Evolutionary conservation across 2,329 filamentous ascomycete species (phyloP), one percentile per base, ranked within the genome.

Genomic region (Juglanconis sp.): DNA sequence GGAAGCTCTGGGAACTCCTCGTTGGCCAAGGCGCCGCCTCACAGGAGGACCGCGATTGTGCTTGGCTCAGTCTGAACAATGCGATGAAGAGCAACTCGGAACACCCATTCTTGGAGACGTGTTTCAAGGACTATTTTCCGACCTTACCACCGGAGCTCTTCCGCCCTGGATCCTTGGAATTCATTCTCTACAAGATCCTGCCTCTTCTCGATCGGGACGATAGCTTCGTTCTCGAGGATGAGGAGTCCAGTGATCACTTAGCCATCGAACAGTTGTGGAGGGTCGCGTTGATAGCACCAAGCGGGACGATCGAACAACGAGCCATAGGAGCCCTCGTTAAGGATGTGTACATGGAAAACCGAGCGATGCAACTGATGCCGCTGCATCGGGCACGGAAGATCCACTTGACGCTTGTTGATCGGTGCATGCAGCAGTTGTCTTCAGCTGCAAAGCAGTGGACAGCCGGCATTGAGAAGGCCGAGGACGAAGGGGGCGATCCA

Each of bases 191-290:
- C 40, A 76, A 76, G 10, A 72, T 87, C 13, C 61, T 80, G 35
- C 76, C 77, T 5, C 74, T 81, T 44, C 73, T 85, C 5, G 77
- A 79, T 38, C 76, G 80, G 38, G 65, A 69, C 5, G 69, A 71
- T 31, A 77, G 77, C 30, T 76, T 81, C 53, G 69, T 79, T 24
- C 73, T 86, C 30, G 57, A 62, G 13, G 80, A 84, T 58, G 76
- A 80, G 7, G 75, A 79, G n/a, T 74, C 79, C 10, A 70, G 84
- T 34, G 76, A 81, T 65, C 81, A 78, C 63, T 82, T 73, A 65
- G 84, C 76, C 32, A 78, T 83, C 48, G 89, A 95, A 66, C 83
- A 92, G 60, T 77, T 96, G n/a, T 96, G 93, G 93, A 85, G 86
- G 31, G 85, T 96, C 67, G 86, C 94, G 38, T 76, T 96, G 56